These are phyloP conservation scores for Thelonectria rubi DNA, from an alignment of 2,329 filamentous ascomycete genomes.

Conservation along the genomic window DNA sequence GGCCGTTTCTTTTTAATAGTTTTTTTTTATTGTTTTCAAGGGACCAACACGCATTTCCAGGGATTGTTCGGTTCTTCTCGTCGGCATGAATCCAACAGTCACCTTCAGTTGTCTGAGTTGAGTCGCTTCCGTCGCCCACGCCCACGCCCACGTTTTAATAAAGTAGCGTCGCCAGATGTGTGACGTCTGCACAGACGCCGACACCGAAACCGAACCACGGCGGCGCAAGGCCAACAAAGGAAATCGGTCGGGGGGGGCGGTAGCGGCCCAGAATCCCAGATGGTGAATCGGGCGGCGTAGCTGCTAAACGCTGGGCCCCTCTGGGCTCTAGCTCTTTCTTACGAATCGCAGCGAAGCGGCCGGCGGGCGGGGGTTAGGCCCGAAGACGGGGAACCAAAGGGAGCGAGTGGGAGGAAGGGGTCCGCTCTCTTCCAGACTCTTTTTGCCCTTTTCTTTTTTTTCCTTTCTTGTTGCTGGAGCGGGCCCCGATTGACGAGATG, in stretches of 20 bases:
- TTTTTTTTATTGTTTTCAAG: not conserved
- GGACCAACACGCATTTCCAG: not conserved
- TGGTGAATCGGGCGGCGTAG: slow-evolving; percentile 3
- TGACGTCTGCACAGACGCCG: not conserved
- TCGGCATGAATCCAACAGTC: too few relatives aligned
- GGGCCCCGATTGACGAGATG: slow-evolving; percentile 43
- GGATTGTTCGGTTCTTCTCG: not conserved
- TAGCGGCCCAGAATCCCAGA: too few relatives aligned
- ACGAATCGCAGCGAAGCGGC: not conserved
- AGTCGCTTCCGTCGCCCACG: too few relatives aligned
- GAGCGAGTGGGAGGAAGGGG: not conserved
- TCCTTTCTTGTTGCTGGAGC: slow-evolving; percentile 8
- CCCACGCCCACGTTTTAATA: not conserved
- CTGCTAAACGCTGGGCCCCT: not conserved
- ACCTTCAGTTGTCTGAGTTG: too few relatives aligned
- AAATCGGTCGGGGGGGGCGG: slow-evolving; percentile 3
- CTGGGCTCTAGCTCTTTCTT: too few relatives aligned
- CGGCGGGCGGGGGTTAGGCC: not conserved
- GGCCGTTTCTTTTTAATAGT: not conserved
- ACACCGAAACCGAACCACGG: not conserved
- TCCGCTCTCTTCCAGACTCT: not conserved
- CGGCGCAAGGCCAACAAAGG: not conserved
- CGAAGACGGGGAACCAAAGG: not conserved
- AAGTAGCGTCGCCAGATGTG: not conserved
- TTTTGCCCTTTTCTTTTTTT: not conserved